Evolutionary conservation across 805 yeast species (phyloP).

Genomic region (Barnettozyma sucrosica): DNA sequence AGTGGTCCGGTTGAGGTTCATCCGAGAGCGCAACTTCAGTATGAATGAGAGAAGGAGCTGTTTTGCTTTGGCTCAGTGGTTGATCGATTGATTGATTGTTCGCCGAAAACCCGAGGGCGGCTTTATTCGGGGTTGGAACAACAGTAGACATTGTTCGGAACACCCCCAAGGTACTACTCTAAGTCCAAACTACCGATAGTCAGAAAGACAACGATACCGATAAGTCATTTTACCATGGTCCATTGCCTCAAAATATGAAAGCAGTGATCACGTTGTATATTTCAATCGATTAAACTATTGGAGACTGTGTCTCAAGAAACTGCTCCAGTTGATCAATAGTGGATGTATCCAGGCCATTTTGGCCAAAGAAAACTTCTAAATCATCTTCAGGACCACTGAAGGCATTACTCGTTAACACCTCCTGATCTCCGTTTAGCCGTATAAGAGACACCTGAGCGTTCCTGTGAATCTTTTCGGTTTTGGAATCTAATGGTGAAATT

Average conservation of each 20-base stretch:
- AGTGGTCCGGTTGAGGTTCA: too few relatives aligned
- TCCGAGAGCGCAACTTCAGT: too few relatives aligned
- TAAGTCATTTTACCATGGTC: too few relatives aligned
- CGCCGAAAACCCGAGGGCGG: neutral
- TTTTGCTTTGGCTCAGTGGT: neutral
- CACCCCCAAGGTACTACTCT: too few relatives aligned
- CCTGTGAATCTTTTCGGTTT: neutral
- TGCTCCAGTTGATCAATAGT: conserved; percentile 8
- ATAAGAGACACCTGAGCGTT: neutral
- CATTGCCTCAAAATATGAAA: too few relatives aligned
- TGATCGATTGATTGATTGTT: too few relatives aligned
- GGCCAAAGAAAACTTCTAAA: conserved; percentile 4
- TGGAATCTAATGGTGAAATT: neutral
- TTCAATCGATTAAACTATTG: conserved; percentile 24
- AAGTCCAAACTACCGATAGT: too few relatives aligned
- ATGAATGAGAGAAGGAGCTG: neutral
- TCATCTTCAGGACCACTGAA: conserved; percentile 1
- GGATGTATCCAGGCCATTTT: conserved; percentile 5
- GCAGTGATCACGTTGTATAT: too few relatives aligned
- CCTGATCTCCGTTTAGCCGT: neutral
- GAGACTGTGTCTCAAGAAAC: conserved; percentile 1
- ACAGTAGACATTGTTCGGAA: too few relatives aligned
- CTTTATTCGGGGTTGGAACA: neutral
- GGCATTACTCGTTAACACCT: neutral
- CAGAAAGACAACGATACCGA: too few relatives aligned